These are phyloP conservation scores for Centrapalus pauciflorus DNA, from an alignment of 129 eudicot genomes.

Conservation along the genomic window DNA sequence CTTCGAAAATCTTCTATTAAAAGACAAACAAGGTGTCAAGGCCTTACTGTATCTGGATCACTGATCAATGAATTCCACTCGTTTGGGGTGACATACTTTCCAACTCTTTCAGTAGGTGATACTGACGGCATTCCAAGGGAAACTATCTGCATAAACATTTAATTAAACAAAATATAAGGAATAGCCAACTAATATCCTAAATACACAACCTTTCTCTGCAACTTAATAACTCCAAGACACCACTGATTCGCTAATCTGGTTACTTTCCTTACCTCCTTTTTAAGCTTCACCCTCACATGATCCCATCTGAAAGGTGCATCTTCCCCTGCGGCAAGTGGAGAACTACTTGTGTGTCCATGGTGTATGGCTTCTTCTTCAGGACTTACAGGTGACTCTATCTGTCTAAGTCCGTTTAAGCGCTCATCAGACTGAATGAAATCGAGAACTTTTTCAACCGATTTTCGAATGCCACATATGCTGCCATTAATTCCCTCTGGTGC, in stretches of 20 bases:
- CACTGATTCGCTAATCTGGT: background rate
- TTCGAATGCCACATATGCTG: conserved; percentile 89
- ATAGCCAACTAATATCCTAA: background rate
- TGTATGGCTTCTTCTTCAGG: conserved; percentile 98
- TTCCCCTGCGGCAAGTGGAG: conserved; percentile 97
- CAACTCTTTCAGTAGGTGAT: conserved; percentile 85
- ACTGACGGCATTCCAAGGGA: conserved; percentile 94
- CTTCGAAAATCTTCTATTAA: too few relatives aligned
- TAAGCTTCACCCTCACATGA: conserved; percentile 93
- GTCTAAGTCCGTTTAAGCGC: conserved; percentile 78
- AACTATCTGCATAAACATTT: conserved; percentile 58
- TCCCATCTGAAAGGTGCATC: conserved; percentile 99
- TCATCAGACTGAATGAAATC: conserved; percentile 70
- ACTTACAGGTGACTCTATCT: conserved; percentile 85
- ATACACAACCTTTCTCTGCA: background rate
- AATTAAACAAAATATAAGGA: background rate
- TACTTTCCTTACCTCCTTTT: conserved; percentile 65
- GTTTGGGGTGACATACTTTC: conserved; percentile 66
- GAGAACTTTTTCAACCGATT: conserved; percentile 74
- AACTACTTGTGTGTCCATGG: conserved; percentile 83
- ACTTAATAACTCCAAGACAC: background rate
- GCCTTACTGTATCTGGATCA: conserved; percentile 86
- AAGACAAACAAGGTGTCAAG: background rate
- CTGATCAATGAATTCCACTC: conserved; percentile 84
- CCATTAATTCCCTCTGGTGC: conserved; percentile 99